phyloP scores from a whole-genome alignment of 345 rosid genomes.

The Dimocarpus longan region DNA sequence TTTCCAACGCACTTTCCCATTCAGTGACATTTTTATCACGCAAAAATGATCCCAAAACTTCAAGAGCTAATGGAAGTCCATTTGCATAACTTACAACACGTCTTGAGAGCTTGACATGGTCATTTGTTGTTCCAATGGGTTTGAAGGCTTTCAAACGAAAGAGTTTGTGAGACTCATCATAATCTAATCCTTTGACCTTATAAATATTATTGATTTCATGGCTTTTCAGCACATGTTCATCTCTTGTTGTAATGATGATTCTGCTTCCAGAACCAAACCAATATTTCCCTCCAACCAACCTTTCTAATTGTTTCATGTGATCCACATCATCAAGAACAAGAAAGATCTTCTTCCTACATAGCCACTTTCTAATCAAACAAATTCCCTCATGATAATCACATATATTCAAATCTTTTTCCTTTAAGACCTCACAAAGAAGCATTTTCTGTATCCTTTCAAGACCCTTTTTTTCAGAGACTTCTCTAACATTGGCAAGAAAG shows the following conservation, averaged over 20 bases:
- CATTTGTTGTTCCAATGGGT: neutral
- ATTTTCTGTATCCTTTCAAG: no score
- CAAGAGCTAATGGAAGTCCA: neutral
- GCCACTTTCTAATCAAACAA: no score
- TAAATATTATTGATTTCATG: neutral
- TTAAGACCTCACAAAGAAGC: no score
- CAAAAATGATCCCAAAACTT: neutral
- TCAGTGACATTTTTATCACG: neutral
- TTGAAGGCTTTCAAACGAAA: neutral
- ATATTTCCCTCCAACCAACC: neutral
- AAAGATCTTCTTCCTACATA: no score
- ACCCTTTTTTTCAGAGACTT: no score
- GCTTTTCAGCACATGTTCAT: neutral
- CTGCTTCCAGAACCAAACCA: neutral
- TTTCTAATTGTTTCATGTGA: neutral
- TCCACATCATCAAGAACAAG: neutral
- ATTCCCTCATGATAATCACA: no score
- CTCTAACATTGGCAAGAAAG: no score
- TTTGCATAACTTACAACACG: neutral
- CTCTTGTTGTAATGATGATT: neutral
- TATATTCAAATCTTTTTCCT: no score
- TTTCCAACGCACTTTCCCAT: conserved; percentile 17
- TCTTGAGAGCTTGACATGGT: neutral
- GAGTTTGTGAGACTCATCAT: neutral
- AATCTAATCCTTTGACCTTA: neutral